Conservation (phyloP, 2,329 filamentous ascomycete species). For the Fusarium pseudoanthophilum region DNA sequence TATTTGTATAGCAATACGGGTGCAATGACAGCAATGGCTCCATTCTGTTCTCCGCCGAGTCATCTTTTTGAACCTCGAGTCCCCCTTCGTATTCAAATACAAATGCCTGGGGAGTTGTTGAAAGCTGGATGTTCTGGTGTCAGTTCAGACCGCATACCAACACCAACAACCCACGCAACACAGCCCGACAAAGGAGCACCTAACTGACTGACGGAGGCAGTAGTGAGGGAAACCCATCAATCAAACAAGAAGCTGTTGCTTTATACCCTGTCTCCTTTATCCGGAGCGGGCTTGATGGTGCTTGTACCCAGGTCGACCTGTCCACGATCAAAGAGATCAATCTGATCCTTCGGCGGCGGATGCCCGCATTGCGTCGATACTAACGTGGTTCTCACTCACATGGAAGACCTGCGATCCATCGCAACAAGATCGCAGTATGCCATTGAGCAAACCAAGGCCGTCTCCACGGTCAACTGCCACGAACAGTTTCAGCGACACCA, state of each 20-base stretch:
- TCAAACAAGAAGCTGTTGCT: constrained; percentile 18
- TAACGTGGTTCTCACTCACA: background rate
- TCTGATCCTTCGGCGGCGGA: constrained; percentile 26
- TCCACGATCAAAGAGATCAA: constrained; percentile 13
- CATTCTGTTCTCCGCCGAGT: constrained; percentile 10
- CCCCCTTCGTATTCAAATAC: background rate
- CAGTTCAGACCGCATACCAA: constrained; percentile 7
- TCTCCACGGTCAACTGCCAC: constrained; percentile 24
- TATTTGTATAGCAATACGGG: constrained; percentile 24
- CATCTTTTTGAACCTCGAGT: constrained; percentile 6
- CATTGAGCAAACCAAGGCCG: constrained; percentile 39
- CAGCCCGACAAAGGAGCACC: constrained; percentile 22
- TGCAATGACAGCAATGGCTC: constrained; percentile 28
- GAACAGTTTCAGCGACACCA: constrained; percentile 25
- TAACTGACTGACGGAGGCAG: constrained; percentile 39
- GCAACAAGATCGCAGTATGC: constrained; percentile 27
- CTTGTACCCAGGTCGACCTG: background rate
- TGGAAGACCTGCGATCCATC: background rate
- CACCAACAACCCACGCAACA: background rate
- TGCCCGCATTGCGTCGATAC: constrained; percentile 15
- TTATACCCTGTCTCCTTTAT: constrained; percentile 1
- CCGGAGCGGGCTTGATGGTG: constrained; percentile 14
- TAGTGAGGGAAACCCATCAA: constrained; percentile 26
- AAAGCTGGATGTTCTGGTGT: constrained; percentile 8
- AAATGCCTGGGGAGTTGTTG: background rate